Conservation (phyloP, 257 asterid genomes). For the Mitragyna speciosa region DNA sequence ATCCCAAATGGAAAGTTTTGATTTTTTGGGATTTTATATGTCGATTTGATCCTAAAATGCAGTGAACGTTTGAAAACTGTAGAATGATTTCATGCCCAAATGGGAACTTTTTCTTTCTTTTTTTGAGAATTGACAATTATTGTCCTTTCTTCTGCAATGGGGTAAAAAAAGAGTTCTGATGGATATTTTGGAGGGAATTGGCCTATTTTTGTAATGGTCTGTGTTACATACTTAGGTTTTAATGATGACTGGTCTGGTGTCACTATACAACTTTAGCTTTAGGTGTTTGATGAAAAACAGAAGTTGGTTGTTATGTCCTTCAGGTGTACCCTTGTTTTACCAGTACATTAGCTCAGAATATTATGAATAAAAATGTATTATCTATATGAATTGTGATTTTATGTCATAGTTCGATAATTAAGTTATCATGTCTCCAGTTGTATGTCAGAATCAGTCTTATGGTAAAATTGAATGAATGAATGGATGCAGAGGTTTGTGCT, state of each 20-base stretch:
- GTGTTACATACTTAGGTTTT: background rate
- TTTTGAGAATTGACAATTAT: background rate
- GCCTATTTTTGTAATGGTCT: background rate
- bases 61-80: background rate
- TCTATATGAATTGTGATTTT: background rate
- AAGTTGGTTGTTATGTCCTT: background rate
- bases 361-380: background rate
- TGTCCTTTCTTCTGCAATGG: background rate
- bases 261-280: background rate
- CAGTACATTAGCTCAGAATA: background rate
- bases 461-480: background rate
- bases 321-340: background rate
- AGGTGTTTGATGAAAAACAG: background rate
- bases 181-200: background rate
- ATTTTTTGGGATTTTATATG: slow-evolving; percentile 4
- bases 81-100: background rate
- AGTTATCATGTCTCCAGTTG: background rate
- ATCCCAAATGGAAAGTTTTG: slow-evolving; percentile 1
- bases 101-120: background rate
- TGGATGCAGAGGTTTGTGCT: background rate
- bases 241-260: background rate
- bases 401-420: background rate
- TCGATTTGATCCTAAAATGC: background rate
- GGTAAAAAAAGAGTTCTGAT: background rate
- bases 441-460: background rate